Percentiles rank a stretch among this genome's conserved stretches.
Evolutionary conservation across 2,329 filamentous ascomycete species (phyloP).

Genomic region (Colletotrichum euphorbiae): DNA sequence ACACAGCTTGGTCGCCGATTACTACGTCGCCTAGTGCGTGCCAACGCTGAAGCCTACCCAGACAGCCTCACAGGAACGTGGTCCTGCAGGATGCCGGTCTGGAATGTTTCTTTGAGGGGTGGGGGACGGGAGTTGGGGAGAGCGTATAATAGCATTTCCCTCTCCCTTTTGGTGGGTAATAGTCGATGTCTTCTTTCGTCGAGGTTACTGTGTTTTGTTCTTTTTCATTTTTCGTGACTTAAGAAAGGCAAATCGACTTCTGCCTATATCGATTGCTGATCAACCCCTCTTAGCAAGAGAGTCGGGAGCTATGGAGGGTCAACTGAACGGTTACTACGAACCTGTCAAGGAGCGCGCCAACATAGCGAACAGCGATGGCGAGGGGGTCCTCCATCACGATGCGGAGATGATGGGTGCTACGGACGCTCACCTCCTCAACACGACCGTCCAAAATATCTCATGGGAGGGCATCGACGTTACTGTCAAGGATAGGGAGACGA

Average conservation of each 20-base stretch:
- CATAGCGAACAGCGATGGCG: neutral
- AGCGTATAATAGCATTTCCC: neutral
- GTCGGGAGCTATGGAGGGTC: slow-evolving; percentile 1
- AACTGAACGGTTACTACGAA: neutral
- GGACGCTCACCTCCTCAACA: slow-evolving; percentile 69
- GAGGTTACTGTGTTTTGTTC: neutral
- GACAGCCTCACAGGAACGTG: slow-evolving; percentile 8
- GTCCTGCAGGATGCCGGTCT: slow-evolving; percentile 3
- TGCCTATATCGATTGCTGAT: neutral
- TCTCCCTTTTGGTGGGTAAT: neutral
- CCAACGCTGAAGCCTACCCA: slow-evolving; percentile 8
- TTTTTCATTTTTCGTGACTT: neutral
- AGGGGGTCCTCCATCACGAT: slow-evolving; percentile 15
- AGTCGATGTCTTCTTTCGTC: neutral
- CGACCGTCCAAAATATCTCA: slow-evolving; percentile 70
- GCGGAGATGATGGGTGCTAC: slow-evolving; percentile 47
- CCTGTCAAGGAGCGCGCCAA: slow-evolving; percentile 7
- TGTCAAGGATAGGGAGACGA: slow-evolving; percentile 77
- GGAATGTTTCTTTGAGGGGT: neutral
- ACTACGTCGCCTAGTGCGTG: slow-evolving; percentile 6
- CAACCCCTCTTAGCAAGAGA: neutral
- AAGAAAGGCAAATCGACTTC: neutral
- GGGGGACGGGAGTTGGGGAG: neutral
- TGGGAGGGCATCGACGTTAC: slow-evolving; percentile 77
- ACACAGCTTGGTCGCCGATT: slow-evolving; percentile 31